Base-by-base conservation (phyloP, 305 asterid species). In the Nicotiana rustica region DNA sequence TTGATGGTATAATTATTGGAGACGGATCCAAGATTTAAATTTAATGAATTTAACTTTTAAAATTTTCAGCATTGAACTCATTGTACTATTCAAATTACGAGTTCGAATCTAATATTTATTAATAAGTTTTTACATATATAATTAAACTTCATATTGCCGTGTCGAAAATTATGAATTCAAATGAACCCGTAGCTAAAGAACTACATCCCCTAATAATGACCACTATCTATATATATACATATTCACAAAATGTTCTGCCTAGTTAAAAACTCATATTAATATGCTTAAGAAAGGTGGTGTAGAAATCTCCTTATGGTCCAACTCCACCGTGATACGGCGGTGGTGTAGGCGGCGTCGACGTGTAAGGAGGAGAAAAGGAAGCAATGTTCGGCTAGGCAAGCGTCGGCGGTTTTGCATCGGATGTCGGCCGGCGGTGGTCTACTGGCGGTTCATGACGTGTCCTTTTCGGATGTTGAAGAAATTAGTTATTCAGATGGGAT, bases 401-500 rank as follows among this genome's bases (percentile, higher is more conserved):
- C 85, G 85, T 2, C 71, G 85, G 73, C 67, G 81, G 25, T 71
- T 82, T n/a, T 36, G 76, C 4, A 10, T 64, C 18, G 57, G 76
- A 5, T 64, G 47, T 6, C 85, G 85, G 14, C 61, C 76, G 47
- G 81, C 76, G 19, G 81, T 73, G 81, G 64, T 49, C 14, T 73
- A 73, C 64, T 73, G 79, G 79, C 21, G 79, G 79, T 73, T 49
- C 79, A 73, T 73, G 79, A 13, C 84, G 49, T 66, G 81, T 14
- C 81, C 80, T 41, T 57, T 82, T 61, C 25, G 64, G 47, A 62
- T 62, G 55, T 66, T 73, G 76, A 82, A 75, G 76, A 82, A 75
- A 60, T 59, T 82, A 18, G 12, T 75, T 33, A 60, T 75, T 67
- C 62, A 75, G 36, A 73, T 82, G 82, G 73, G 59, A 13, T 35